Percentiles rank a stretch among this genome's conserved stretches.
phyloP scores from a whole-genome alignment of 345 rosid genomes.

The Eucalyptus marginata region DNA sequence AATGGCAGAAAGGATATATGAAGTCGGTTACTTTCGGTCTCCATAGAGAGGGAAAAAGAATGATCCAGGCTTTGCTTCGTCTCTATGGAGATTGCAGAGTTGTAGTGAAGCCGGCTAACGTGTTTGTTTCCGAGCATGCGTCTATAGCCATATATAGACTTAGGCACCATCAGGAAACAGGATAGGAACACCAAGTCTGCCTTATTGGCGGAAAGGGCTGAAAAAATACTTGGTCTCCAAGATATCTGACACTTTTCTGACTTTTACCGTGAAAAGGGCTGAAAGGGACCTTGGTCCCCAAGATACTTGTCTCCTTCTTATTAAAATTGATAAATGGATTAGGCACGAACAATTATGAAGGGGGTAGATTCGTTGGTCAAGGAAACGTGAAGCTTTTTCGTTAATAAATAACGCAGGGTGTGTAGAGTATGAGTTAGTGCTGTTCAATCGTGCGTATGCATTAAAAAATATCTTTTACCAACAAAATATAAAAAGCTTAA shows the following conservation, averaged over 20 bases:
- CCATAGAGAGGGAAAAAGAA: background rate
- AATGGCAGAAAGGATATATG: constrained; percentile 22
- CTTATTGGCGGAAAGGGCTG: background rate
- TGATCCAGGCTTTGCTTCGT: background rate
- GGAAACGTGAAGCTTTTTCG: background rate
- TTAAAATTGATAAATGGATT: background rate
- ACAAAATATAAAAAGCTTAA: background rate
- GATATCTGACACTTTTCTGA: no score
- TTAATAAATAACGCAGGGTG: background rate
- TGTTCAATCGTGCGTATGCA: background rate
- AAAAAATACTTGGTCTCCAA: background rate
- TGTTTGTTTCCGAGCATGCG: background rate
- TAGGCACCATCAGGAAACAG: background rate
- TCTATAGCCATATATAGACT: background rate
- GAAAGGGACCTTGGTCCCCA: background rate
- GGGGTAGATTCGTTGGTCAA: background rate
- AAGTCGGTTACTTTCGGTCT: background rate
- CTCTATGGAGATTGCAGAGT: background rate
- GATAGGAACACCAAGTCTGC: background rate
- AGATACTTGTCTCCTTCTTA: background rate
- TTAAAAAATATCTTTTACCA: background rate
- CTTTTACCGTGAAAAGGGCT: background rate
- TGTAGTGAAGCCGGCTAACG: background rate
- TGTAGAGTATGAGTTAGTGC: background rate
- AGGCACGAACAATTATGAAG: background rate